phyloP scores from a whole-genome alignment of 1,284 basidiomycete genomes.

The Melampsora americana region DNA sequence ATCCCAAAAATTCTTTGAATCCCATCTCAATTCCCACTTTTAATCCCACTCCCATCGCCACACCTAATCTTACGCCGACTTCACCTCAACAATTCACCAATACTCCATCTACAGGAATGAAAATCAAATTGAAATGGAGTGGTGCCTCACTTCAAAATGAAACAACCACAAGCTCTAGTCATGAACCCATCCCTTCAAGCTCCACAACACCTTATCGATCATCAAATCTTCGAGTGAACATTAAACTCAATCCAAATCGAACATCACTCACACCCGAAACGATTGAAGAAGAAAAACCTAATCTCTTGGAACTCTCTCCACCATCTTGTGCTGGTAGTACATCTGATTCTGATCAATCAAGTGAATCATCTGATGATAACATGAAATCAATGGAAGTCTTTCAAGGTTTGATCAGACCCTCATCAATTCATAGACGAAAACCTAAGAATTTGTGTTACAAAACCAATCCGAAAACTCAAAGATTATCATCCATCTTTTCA shows the following conservation, averaged over 20 bases:
- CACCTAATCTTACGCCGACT: not conserved
- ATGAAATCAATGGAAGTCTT: not conserved
- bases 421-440: not conserved
- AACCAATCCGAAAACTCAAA: not conserved
- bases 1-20: too few relatives aligned
- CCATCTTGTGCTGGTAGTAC: not conserved
- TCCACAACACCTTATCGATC: not conserved
- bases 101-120: not conserved
- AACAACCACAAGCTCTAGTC: too few relatives aligned
- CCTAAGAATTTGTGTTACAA: not conserved
- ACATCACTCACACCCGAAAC: too few relatives aligned
- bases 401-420: not conserved
- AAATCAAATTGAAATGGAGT: not conserved
- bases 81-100: not conserved
- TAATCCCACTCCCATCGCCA: not conserved
- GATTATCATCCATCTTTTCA: not conserved
- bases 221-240: not conserved
- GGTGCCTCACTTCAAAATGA: not conserved
- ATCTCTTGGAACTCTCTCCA: too few relatives aligned
- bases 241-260: not conserved
- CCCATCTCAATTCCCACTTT: too few relatives aligned
- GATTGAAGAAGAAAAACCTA: too few relatives aligned
- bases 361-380: not conserved
- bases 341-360: not conserved
- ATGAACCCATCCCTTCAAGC: not conserved